Evolutionary conservation across 805 yeast species (phyloP).

Genomic region (Candida boleticola): DNA sequence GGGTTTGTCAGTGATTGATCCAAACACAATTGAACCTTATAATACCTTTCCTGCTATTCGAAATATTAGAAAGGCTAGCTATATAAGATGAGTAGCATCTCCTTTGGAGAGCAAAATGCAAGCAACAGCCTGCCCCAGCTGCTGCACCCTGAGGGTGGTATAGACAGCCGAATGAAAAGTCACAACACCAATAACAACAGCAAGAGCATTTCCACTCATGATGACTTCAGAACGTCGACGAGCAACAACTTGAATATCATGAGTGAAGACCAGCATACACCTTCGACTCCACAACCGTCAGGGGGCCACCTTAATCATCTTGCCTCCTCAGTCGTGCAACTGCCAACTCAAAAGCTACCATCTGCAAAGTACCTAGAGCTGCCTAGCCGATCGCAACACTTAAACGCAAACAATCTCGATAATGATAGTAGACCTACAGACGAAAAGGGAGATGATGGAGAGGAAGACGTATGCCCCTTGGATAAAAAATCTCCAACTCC

Average conservation of each 20-base stretch:
- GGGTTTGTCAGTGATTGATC: no score
- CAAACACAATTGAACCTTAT: no score
- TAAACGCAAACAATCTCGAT: no score
- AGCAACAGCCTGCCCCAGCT: background rate
- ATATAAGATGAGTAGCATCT: slow-evolving; percentile 16
- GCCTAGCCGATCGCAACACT: background rate
- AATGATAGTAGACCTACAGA: background rate
- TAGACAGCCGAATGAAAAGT: background rate
- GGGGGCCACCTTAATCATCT: no score
- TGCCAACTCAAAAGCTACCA: background rate
- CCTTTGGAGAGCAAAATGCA: slow-evolving; percentile 17
- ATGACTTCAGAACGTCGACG: background rate
- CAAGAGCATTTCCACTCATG: no score
- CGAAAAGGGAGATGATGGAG: background rate
- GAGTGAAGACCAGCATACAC: background rate
- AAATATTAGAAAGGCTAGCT: no score
- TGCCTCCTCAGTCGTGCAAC: background rate
- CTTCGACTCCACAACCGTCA: background rate
- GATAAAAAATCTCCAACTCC: slow-evolving; percentile 1
- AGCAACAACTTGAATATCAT: no score
- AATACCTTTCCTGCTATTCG: no score
- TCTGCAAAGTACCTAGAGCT: no score
- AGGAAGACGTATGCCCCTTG: slow-evolving; percentile 1
- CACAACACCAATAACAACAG: background rate
- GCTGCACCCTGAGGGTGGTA: background rate